Conservation (phyloP, 169 alveolate species). For the Babesia microti region DNA sequence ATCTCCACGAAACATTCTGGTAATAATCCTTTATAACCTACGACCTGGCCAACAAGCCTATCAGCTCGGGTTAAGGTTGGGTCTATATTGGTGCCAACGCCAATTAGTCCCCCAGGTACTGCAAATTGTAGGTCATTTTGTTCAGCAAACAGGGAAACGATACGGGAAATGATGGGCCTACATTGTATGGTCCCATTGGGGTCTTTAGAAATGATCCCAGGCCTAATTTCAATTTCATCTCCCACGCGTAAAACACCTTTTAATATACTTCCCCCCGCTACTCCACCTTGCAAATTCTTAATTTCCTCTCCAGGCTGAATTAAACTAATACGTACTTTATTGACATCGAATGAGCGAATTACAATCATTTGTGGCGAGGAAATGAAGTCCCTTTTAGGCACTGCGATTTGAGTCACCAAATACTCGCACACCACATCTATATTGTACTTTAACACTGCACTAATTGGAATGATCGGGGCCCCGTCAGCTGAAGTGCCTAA, state of each 20-base stretch:
- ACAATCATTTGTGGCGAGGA: conserved; percentile 95
- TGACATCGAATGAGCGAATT: conserved; percentile 97
- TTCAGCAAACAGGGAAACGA: conserved; percentile 92
- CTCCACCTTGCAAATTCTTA: conserved; percentile 96
- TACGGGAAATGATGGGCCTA: conserved; percentile 75
- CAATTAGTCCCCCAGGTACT: conserved; percentile 93
- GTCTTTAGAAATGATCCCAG: conserved; percentile 87
- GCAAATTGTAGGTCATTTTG: conserved; percentile 92
- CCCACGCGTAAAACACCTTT: conserved; percentile 93
- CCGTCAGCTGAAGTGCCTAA: conserved; percentile 90
- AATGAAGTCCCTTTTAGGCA: conserved; percentile 93
- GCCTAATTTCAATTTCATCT: conserved; percentile 94
- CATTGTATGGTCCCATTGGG: conserved; percentile 74
- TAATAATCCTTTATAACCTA: conserved; percentile 87
- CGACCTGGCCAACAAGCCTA: conserved; percentile 92
- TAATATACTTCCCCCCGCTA: conserved; percentile 95
- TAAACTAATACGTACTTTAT: conserved; percentile 68
- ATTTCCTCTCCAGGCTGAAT: conserved; percentile 96
- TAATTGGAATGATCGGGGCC: conserved; percentile 94
- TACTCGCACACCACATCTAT: conserved; percentile 91
- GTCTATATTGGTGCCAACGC: conserved; percentile 94
- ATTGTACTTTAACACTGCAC: conserved; percentile 91
- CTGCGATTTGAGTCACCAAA: conserved; percentile 83
- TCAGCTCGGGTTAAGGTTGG: conserved; percentile 96
- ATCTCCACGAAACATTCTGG: conserved; percentile 91